These are phyloP conservation scores for Abrus pulchellus DNA, from an alignment of 306 rosid genomes.

Conservation along the genomic window DNA sequence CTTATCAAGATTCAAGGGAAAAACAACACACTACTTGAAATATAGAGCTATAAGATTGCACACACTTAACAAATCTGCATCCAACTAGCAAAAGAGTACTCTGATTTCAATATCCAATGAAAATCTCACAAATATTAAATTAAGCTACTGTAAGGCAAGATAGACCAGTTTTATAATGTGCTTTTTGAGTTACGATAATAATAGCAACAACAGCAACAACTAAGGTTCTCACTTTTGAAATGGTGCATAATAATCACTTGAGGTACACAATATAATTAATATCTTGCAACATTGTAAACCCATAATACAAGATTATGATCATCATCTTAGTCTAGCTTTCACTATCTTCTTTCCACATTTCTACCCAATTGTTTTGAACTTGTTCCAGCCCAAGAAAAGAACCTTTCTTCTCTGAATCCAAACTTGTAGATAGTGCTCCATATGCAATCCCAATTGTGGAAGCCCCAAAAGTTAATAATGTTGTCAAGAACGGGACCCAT, in stretches of 20 bases:
- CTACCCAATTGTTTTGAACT: constrained; percentile 74
- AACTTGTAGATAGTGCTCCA: constrained; percentile 80
- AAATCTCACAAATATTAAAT: constrained; percentile 7
- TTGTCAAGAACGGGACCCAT: constrained; percentile 79
- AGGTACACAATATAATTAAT: neutral
- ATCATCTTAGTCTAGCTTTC: constrained; percentile 10
- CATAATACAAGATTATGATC: neutral
- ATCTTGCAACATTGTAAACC: neutral
- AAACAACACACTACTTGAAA: too few species aligned
- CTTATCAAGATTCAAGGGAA: too few species aligned
- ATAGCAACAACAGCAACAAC: neutral
- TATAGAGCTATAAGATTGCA: too few species aligned
- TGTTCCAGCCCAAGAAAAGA: constrained; percentile 78
- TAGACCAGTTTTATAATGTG: neutral
- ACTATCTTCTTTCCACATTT: constrained; percentile 88
- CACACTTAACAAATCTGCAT: neutral
- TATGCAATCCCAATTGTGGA: constrained; percentile 79
- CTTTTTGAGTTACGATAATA: neutral
- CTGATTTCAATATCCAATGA: constrained; percentile 6
- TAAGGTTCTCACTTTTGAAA: constrained; percentile 25
- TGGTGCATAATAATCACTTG: neutral
- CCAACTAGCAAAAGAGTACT: neutral
- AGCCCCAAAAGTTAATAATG: constrained; percentile 68
- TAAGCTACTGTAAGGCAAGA: neutral
- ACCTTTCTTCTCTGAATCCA: constrained; percentile 77